Base-by-base conservation (phyloP, 768 basidiomycete genomes). In the Cystofilobasidium macerans region DNA sequence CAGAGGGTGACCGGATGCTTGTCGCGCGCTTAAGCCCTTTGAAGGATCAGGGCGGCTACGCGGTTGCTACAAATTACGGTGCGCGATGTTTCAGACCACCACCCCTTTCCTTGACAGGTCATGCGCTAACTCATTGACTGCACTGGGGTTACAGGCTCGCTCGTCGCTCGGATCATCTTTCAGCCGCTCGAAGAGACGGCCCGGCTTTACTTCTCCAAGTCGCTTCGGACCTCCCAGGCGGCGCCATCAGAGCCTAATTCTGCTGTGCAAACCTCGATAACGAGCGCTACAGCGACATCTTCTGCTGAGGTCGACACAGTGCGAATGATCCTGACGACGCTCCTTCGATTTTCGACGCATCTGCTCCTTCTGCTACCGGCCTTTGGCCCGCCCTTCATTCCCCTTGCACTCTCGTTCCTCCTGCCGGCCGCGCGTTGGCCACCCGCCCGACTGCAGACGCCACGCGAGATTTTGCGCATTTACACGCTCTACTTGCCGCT, bases 31-130 rank as follows among this genome's bases (percentile, higher is more conserved):
- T 89, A 72, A 91, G 90, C 67, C 85, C 87, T 35, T 77, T 94
- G 58, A 79, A 84, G 54, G 87, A 93, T 73, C 92, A 97, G 76
- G 94, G 90, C 5, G 93, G 91, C 1, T 98, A 95, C 75, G 94
- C 93, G 0, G 80, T 98, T 16, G 94, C 95, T 16, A 86, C 87
- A 43, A 98, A 97, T 75, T 99, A 98, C 73, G 95, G 94, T 88
- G 61, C 57, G 82, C 33, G 2, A 28, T 2, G 42, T 32, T 47
- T 20, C n/a, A 4, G 30, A 22, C 28, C 2, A 11, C 61, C 32
- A 35, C 22, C 22, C 36, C n/a, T 33, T 28, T 20, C 18, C 18
- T 13, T 5, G n/a, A n/a, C n/a, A n/a, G n/a, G n/a, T n/a, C n/a
- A n/a, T 43, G 61, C 5, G 45, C 1, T 30, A 5, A 28, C 3